Percentiles rank a stretch among this genome's conserved stretches.
Conservation (phyloP, 371 early-diverging fungal species). For the Chytridium lagenaria region DNA sequence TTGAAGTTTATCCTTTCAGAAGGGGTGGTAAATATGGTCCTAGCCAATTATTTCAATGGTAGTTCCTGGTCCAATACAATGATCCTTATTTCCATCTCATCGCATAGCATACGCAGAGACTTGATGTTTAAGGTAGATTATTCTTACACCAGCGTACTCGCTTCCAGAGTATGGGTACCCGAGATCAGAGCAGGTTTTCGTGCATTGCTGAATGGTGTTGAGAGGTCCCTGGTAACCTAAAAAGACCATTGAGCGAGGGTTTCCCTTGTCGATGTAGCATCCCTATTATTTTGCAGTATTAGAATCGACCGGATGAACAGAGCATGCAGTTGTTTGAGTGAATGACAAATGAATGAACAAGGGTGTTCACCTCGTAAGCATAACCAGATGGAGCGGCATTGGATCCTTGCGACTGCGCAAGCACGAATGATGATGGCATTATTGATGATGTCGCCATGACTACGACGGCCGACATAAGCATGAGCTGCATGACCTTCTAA, state of each 20-base stretch:
- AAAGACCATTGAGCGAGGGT: slow-evolving; percentile 13
- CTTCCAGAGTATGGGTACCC: slow-evolving; percentile 22
- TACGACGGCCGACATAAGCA: no score
- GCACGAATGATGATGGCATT: no score
- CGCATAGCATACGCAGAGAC: no score
- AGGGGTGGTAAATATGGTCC: no score
- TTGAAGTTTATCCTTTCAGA: no score
- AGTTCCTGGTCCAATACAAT: no score
- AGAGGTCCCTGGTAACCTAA: slow-evolving; percentile 17
- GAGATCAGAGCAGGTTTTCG: slow-evolving; percentile 1
- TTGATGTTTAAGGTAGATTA: no score
- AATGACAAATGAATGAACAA: neutral
- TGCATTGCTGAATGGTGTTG: slow-evolving; percentile 14
- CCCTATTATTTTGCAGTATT: slow-evolving; percentile 9
- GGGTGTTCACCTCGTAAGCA: neutral
- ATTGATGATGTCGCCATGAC: no score
- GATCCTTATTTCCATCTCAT: no score
- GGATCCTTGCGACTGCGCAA: neutral
- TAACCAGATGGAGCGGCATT: neutral
- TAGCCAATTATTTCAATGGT: no score
- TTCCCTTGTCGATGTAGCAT: slow-evolving; percentile 15
- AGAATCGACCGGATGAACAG: neutral
- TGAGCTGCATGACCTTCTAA: no score
- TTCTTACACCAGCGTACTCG: slow-evolving; percentile 21
- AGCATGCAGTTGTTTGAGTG: neutral